Evolutionary conservation across 441 rosid genomes (phyloP).

Genomic region (Populus trichocarpa): DNA sequence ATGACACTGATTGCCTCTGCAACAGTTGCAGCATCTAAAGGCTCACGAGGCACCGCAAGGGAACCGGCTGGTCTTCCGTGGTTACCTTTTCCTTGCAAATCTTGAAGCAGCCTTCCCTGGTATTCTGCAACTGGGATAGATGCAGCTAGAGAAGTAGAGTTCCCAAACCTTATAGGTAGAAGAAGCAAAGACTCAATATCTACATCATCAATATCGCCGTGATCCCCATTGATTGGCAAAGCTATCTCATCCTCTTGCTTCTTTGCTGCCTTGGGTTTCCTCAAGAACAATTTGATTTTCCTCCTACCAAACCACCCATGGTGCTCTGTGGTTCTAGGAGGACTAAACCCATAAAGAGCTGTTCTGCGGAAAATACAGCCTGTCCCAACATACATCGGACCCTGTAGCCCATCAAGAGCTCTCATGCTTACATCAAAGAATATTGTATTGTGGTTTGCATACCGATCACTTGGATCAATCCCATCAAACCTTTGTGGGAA

Average conservation of each 20-base stretch:
- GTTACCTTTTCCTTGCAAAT: constrained; percentile 49
- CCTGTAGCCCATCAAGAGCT: constrained; percentile 86
- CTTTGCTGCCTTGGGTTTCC: constrained; percentile 48
- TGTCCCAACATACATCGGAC: constrained; percentile 89
- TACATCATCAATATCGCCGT: constrained; percentile 46
- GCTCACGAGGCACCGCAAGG: constrained; percentile 74
- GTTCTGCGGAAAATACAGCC: constrained; percentile 88
- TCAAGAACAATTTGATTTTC: constrained; percentile 52
- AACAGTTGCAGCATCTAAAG: constrained; percentile 72
- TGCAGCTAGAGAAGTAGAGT: constrained; percentile 60
- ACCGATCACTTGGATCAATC: constrained; percentile 82
- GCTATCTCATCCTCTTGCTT: constrained; percentile 49
- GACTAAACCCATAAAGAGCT: constrained; percentile 81
- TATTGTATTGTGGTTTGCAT: constrained; percentile 84
- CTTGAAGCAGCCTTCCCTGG: constrained; percentile 71
- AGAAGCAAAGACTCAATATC: constrained; percentile 65
- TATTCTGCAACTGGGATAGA: constrained; percentile 82
- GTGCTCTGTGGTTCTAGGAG: constrained; percentile 71
- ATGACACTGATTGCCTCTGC: constrained; percentile 83
- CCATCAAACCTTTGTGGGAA: constrained; percentile 94
- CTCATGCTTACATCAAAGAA: constrained; percentile 95
- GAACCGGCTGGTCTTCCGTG: constrained; percentile 78
- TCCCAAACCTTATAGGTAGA: constrained; percentile 61
- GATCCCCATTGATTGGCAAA: constrained; percentile 42
- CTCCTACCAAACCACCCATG: constrained; percentile 64